Conservation (phyloP, 352 stramenopile species). For the Aphanomyces invadans region DNA sequence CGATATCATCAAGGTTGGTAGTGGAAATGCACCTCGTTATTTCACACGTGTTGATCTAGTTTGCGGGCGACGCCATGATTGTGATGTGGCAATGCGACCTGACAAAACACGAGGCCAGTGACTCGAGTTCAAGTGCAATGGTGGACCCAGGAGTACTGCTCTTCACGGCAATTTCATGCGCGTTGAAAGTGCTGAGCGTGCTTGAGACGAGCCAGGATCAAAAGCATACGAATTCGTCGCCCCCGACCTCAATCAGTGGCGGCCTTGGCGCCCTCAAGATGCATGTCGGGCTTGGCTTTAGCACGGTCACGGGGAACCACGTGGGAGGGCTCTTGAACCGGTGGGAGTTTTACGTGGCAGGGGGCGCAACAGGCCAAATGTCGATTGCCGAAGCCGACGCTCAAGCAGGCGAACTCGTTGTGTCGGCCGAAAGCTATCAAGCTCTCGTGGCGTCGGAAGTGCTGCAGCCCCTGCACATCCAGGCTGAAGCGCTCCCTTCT, state of each 20-base stretch:
- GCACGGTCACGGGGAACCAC: constrained; percentile 64
- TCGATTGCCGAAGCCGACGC: constrained; percentile 60
- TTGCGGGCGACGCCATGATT: constrained; percentile 70
- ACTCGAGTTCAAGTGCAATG: constrained; percentile 25
- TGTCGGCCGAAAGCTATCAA: constrained; percentile 46
- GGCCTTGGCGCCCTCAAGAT: constrained; percentile 37
- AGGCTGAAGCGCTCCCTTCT: constrained; percentile 26
- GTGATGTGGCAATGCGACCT: constrained; percentile 73
- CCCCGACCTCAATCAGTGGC: background rate
- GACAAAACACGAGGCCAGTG: constrained; percentile 25
- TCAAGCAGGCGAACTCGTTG: constrained; percentile 58
- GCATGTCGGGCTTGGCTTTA: constrained; percentile 77
- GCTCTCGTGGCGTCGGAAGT: constrained; percentile 31
- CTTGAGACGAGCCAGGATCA: constrained; percentile 32
- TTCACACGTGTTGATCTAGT: constrained; percentile 25
- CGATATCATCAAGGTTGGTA: constrained; percentile 60
- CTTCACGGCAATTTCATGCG: constrained; percentile 49
- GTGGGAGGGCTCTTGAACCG: constrained; percentile 72
- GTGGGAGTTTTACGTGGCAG: constrained; percentile 84
- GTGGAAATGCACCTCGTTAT: background rate
- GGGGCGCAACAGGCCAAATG: constrained; percentile 77
- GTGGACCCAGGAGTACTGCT: constrained; percentile 37
- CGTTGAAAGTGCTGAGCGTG: constrained; percentile 45
- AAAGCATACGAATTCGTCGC: constrained; percentile 1
- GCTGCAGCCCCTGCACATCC: constrained; percentile 26